Conservation (phyloP, 306 rosid genomes). For the Chamaecrista fasciculata region DNA sequence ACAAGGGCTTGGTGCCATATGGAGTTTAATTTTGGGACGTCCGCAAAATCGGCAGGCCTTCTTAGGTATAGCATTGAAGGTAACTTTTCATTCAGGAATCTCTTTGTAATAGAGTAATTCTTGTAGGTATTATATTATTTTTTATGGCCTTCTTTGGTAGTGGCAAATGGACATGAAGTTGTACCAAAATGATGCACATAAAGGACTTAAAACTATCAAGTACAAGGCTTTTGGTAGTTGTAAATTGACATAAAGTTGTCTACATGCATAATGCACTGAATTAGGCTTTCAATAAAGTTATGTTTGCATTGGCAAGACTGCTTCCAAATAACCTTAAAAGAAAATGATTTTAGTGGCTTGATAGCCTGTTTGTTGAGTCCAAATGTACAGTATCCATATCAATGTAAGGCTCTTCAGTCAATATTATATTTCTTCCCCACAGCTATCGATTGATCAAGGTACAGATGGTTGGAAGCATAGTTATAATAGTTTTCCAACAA, state of each 20-base stretch:
- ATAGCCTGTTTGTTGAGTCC: not conserved
- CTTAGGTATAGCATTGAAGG: conserved; percentile 82
- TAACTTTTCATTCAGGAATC: conserved; percentile 29
- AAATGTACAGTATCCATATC: conserved; percentile 3
- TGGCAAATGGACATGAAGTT: not conserved
- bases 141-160: not conserved
- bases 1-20: conserved; percentile 94
- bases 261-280: not conserved
- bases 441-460: not conserved
- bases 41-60: conserved; percentile 78
- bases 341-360: not conserved
- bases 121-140: conserved; percentile 9
- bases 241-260: not conserved
- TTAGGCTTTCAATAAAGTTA: not conserved
- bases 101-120: conserved; percentile 19
- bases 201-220: no score
- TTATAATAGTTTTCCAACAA: not conserved
- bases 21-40: conserved; percentile 92
- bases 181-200: no score
- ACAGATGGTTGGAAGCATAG: not conserved
- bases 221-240: not conserved
- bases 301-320: not conserved
- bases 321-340: not conserved
- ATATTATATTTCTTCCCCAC: not conserved
- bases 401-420: not conserved